Conservation (phyloP, 257 asterid species). For the Lantana camara region DNA sequence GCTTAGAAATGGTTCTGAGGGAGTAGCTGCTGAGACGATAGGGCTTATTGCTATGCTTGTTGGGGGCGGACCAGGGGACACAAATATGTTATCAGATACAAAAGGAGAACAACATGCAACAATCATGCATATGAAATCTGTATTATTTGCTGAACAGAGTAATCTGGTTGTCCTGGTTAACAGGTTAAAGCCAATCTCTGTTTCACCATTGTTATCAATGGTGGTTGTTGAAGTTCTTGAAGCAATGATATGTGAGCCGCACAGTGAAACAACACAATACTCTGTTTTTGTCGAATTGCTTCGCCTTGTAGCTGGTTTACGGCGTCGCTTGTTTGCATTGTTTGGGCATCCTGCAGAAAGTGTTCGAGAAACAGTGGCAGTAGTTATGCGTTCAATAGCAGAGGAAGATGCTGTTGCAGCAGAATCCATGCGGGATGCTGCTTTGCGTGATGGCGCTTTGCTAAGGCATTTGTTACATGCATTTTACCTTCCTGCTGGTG, state of each 20-base stretch:
- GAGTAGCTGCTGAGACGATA: conserved; percentile 88
- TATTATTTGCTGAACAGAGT: conserved; percentile 79
- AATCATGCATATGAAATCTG: conserved; percentile 90
- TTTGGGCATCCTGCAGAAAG: conserved; percentile 99
- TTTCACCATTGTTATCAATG: conserved; percentile 93
- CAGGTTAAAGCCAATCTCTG: conserved; percentile 87
- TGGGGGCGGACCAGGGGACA: conserved; percentile 99
- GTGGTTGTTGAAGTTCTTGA: conserved; percentile 93
- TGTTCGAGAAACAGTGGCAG: conserved; percentile 92
- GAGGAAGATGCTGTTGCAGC: conserved; percentile 99
- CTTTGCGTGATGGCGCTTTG: conserved; percentile 97
- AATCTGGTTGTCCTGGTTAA: conserved; percentile 79
- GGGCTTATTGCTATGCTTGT: conserved; percentile 89
- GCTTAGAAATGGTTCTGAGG: conserved; percentile 95
- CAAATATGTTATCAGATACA: conserved; percentile 64
- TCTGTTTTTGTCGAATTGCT: conserved; percentile 89
- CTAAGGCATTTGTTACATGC: conserved; percentile 96
- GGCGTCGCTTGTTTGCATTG: conserved; percentile 94
- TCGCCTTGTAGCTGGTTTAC: conserved; percentile 95
- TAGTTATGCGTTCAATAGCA: conserved; percentile 96
- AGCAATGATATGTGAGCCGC: conserved; percentile 97
- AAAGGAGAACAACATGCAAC: conserved; percentile 97
- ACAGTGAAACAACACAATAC: conserved; percentile 92
- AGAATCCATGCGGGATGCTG: conserved; percentile 99
- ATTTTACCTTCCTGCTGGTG: conserved; percentile 92